Base-by-base conservation (phyloP, 805 yeast species). In the Blastobotrys chiropterorum region DNA sequence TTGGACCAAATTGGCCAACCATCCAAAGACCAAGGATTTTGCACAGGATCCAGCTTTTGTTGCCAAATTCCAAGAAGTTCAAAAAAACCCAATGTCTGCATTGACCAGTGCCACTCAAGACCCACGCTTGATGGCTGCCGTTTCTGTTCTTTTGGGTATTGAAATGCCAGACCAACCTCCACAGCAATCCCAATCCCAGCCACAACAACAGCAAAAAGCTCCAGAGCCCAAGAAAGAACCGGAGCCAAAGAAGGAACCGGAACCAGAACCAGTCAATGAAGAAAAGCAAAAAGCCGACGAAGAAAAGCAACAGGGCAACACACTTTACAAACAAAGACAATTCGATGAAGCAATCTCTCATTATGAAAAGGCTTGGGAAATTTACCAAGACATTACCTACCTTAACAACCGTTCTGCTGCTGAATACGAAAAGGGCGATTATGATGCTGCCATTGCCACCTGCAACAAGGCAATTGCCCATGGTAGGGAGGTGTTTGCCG, bases 331-430 rank as follows among this genome's bases (percentile, higher is more conserved):
- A 71, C 75, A 83, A 59, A 86, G 85, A 67, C 76, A 90, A 64
- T 94, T 94, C 60, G 97, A 89, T 65, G 96, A 85, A 64, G 99
- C 99, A 44, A 92, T 94, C 66, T 88, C 73, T 52, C 74, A 81
- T 56, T 94, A 94, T 72, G 75, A 86, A 66, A 78, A 82, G 65
- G 99, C 99, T 1, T 94, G 89, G 86, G 85, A 83, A 34, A 67
- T 82, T 17, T 71, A 75, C 71, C 78, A 82, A 64, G 98, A 94
- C 67, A 88, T 92, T 64, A 92, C 98, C 0, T 94, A 86, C 67
- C 77, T 94, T 67, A 94, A 95, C 76, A 94, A 94, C 77, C 82
- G 95, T 64, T 94, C 99, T 40, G 98, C 99, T 52, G 99, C 99
- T 34, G 96, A 94, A 72, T 94, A 72, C 65, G 99, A 94, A 73